Percentiles rank a stretch among this genome's conserved stretches.
Evolutionary conservation across 2,329 filamentous ascomycete genomes (phyloP).

Genomic region (Ophiostoma ulmi): DNA sequence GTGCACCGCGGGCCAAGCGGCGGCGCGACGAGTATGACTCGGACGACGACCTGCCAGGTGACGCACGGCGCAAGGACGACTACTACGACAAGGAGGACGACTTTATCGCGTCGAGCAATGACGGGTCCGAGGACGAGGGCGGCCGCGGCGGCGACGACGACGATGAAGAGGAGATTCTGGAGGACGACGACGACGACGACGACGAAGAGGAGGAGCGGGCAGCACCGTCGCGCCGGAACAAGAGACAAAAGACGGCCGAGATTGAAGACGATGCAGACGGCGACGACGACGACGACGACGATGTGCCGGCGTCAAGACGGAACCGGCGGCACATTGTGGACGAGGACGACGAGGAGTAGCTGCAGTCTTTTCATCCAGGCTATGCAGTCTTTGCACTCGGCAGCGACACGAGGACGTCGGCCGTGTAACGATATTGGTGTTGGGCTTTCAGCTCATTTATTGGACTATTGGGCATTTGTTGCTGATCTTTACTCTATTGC

Average conservation of each 20-base stretch:
- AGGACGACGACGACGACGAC: conserved; percentile 44
- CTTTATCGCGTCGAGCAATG: conserved; percentile 70
- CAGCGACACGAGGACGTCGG: background rate
- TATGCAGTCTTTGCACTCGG: background rate
- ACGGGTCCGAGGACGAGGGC: conserved; percentile 44
- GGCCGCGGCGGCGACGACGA: conserved; percentile 58
- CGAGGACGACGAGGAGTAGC: conserved; percentile 50
- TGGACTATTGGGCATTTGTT: no score
- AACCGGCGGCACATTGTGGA: conserved; percentile 55
- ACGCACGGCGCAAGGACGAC: conserved; percentile 60
- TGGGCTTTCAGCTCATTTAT: background rate
- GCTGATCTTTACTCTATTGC: no score
- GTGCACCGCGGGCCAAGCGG: conserved; percentile 52
- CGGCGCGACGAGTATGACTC: conserved; percentile 66
- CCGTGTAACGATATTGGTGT: background rate
- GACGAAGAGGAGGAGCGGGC: conserved; percentile 58
- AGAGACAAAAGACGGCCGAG: conserved; percentile 49
- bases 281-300: conserved; percentile 50
- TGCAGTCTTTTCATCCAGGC: background rate
- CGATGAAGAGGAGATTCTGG: conserved; percentile 53
- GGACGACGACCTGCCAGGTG: conserved; percentile 64
- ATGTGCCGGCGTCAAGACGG: conserved; percentile 40
- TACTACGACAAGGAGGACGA: conserved; percentile 79
- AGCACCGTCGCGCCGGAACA: conserved; percentile 40
- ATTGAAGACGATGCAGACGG: conserved; percentile 47